Percentiles rank a stretch among this genome's conserved stretches.
Conservation (phyloP, 805 yeast species). For the Candida golubevii region DNA sequence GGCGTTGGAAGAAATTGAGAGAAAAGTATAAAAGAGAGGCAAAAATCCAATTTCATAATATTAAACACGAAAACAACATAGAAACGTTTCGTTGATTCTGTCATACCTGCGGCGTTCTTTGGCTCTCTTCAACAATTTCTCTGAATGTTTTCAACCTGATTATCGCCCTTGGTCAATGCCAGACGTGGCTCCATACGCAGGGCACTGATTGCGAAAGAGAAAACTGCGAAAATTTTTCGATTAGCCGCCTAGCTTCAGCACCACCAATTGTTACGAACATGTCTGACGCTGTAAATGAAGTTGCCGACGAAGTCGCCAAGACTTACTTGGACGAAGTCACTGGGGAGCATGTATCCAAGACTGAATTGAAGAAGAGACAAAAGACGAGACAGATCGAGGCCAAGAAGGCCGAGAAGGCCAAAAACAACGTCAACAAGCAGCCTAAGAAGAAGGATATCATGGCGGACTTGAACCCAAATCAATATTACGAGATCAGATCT, state of each 20-base stretch:
- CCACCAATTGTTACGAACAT: slow-evolving; percentile 14
- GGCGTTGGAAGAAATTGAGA: too few species aligned
- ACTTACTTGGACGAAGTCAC: slow-evolving; percentile 86
- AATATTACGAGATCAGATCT: slow-evolving; percentile 88
- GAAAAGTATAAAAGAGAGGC: too few species aligned
- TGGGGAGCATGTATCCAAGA: slow-evolving; percentile 94
- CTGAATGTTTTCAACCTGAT: too few species aligned
- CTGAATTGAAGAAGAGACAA: slow-evolving; percentile 93
- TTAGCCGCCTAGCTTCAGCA: neutral
- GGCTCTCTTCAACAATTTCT: too few species aligned
- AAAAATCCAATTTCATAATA: too few species aligned
- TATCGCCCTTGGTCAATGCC: too few species aligned
- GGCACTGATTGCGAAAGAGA: slow-evolving; percentile 2
- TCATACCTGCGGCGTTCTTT: too few species aligned
- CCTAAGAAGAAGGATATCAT: slow-evolving; percentile 64
- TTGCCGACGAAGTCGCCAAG: slow-evolving; percentile 72
- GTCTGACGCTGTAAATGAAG: slow-evolving; percentile 53
- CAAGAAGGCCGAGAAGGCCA: slow-evolving; percentile 90
- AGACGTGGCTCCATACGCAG: slow-evolving; percentile 8
- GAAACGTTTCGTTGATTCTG: too few species aligned
- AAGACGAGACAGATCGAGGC: slow-evolving; percentile 82
- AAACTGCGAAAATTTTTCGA: slow-evolving; percentile 17
- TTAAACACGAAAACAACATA: too few species aligned
- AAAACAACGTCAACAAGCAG: slow-evolving; percentile 44
- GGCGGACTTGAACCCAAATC: slow-evolving; percentile 92